These are phyloP conservation scores for Colletotrichum sp. DNA, from an alignment of 2,329 filamentous ascomycete genomes.

Conservation along the genomic window DNA sequence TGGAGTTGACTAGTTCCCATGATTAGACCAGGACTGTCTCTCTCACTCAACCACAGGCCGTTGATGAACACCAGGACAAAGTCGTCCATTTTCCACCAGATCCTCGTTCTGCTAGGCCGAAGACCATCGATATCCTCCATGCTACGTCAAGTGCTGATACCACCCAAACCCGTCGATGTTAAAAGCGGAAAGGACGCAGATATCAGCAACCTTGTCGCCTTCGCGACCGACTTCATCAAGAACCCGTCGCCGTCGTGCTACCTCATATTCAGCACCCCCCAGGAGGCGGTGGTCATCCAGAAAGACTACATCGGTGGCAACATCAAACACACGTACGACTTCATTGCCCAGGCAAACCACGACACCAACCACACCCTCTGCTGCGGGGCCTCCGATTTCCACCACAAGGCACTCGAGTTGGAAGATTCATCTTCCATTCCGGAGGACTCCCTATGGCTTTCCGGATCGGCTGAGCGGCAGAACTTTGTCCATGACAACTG, in stretches of 20 bases:
- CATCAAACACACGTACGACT: slow-evolving; percentile 46
- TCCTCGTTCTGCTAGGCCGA: slow-evolving; percentile 58
- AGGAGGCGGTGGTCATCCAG: slow-evolving; percentile 53
- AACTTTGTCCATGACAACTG: slow-evolving; percentile 34
- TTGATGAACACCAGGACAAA: slow-evolving; percentile 46
- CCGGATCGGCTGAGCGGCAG: slow-evolving; percentile 21
- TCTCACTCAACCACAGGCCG: slow-evolving; percentile 56
- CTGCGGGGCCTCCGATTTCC: background rate
- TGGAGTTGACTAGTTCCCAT: background rate
- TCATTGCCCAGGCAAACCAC: slow-evolving; percentile 63
- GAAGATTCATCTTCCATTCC: background rate
- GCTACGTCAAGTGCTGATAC: slow-evolving; percentile 40
- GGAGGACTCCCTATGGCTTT: background rate
- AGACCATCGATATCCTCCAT: slow-evolving; percentile 58
- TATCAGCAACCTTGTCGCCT: background rate
- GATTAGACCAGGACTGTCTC: slow-evolving; percentile 42
- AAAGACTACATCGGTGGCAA: slow-evolving; percentile 56
- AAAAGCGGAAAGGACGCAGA: background rate
- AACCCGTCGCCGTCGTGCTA: slow-evolving; percentile 59
- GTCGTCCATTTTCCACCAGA: slow-evolving; percentile 50
- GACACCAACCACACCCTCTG: slow-evolving; percentile 37
- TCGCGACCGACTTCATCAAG: slow-evolving; percentile 30
- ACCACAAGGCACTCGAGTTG: background rate
- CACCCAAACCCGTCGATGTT: background rate
- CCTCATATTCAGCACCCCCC: slow-evolving; percentile 57